Percentiles rank a stretch among this genome's conserved stretches.
Conservation (phyloP, 176 grass and related monocot species). For the Aegilops umbellulata region DNA sequence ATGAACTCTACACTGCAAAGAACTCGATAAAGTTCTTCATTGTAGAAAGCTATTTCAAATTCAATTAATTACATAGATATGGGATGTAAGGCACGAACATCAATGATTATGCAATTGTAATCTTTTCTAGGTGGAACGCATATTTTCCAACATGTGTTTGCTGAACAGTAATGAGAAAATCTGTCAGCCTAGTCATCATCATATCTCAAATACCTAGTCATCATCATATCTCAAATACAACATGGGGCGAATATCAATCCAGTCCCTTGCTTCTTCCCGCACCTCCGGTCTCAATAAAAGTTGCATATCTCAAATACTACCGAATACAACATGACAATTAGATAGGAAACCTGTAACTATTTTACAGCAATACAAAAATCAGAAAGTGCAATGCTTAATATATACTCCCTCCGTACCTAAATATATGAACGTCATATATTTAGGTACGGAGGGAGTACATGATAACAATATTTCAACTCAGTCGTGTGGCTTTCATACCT, state of each 20-base stretch:
- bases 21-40: not conserved
- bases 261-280: not conserved
- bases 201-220: not conserved
- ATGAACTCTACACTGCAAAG: not conserved
- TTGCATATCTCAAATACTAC: constrained; percentile 3
- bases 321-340: constrained; percentile 4
- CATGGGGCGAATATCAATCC: not conserved
- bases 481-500: constrained; percentile 44
- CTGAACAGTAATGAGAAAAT: not conserved
- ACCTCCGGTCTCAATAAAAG: not conserved
- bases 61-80: not conserved
- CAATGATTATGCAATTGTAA: not conserved
- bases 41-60: not conserved
- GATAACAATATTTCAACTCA: not conserved
- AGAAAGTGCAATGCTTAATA: not conserved
- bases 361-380: not conserved
- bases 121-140: not conserved
- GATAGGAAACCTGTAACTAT: constrained; percentile 3
- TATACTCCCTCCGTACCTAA: too few species aligned
- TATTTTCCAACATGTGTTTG: not conserved
- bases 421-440: too few species aligned
- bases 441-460: not conserved
- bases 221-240: constrained; percentile 6
- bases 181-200: not conserved
- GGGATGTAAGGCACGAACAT: not conserved